Percentiles rank a stretch among this genome's conserved stretches.
phyloP scores from a whole-genome alignment of 2,329 filamentous ascomycete genomes.

The Fusarium temperatum region DNA sequence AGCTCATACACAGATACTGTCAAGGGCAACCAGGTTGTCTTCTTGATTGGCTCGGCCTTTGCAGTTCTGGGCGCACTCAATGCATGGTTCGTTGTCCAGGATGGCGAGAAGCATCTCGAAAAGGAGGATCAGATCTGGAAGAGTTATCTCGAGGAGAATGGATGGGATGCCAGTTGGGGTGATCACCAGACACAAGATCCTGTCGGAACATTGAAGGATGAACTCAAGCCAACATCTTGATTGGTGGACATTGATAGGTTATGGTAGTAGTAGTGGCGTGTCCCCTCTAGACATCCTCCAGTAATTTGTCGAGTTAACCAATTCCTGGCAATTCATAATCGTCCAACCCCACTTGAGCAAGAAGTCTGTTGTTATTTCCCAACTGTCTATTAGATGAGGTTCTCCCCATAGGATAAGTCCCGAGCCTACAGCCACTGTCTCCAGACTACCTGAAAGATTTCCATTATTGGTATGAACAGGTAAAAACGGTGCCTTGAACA shows the following conservation, averaged over 20 bases:
- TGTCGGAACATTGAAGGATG: not conserved
- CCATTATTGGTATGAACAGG: no score
- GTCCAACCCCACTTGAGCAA: not conserved
- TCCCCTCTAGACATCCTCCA: not conserved
- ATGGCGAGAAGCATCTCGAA: not conserved
- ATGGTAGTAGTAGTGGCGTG: not conserved
- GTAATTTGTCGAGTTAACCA: not conserved
- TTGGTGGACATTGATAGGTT: accelerated
- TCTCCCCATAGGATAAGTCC: not conserved
- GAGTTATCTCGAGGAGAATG: not conserved
- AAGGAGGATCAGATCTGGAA: conserved; percentile 14
- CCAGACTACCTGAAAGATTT: no score
- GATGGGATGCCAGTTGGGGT: conserved; percentile 1
- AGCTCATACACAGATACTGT: not conserved
- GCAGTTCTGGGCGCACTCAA: not conserved
- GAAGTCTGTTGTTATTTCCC: not conserved
- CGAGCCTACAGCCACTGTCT: not conserved
- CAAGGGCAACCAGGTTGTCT: not conserved
- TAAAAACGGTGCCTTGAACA: not conserved
- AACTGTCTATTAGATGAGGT: not conserved
- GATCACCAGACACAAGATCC: not conserved
- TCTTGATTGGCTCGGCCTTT: not conserved
- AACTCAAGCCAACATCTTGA: not conserved
- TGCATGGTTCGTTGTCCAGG: conserved; percentile 4
- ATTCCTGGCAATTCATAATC: not conserved